phyloP scores from a whole-genome alignment of 2,329 filamentous ascomycete species.

The Didymella pomorum region DNA sequence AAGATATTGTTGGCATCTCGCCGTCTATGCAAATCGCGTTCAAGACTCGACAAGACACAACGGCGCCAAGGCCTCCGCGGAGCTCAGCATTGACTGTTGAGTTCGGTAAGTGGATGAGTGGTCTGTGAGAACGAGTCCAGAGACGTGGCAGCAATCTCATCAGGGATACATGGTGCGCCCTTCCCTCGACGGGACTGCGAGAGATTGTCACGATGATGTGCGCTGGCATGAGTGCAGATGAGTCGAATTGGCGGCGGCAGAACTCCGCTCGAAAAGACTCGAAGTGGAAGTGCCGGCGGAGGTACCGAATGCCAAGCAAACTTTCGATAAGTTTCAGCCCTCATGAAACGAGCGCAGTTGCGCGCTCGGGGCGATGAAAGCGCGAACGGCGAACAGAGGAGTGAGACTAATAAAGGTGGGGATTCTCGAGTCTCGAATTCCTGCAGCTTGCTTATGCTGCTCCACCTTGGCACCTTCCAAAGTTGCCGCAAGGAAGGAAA shows the following conservation, averaged over 20 bases:
- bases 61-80: slow-evolving; percentile 3
- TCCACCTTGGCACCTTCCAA: not conserved
- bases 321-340: slow-evolving; percentile 13
- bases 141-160: not conserved
- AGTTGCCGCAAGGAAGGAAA: not conserved
- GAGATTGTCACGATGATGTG: not conserved
- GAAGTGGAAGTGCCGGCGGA: slow-evolving; percentile 3
- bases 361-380: slow-evolving; percentile 2
- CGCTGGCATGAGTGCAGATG: slow-evolving; percentile 16
- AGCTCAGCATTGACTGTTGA: not conserved
- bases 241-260: slow-evolving; percentile 9
- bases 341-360: slow-evolving; percentile 11
- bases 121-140: not conserved
- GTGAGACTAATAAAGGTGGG: not conserved
- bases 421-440: not conserved
- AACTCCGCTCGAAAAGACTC: not conserved
- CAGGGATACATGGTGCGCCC: slow-evolving; percentile 8
- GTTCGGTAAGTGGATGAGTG: not conserved
- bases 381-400: slow-evolving; percentile 3
- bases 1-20: not conserved
- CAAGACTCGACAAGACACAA: not conserved
- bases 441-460: not conserved
- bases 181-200: not conserved
- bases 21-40: not conserved
- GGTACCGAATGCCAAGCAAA: slow-evolving; percentile 7